Evolutionary conservation across 164 flowering plant species (phyloP).

Genomic region (Sextonia rubra): DNA sequence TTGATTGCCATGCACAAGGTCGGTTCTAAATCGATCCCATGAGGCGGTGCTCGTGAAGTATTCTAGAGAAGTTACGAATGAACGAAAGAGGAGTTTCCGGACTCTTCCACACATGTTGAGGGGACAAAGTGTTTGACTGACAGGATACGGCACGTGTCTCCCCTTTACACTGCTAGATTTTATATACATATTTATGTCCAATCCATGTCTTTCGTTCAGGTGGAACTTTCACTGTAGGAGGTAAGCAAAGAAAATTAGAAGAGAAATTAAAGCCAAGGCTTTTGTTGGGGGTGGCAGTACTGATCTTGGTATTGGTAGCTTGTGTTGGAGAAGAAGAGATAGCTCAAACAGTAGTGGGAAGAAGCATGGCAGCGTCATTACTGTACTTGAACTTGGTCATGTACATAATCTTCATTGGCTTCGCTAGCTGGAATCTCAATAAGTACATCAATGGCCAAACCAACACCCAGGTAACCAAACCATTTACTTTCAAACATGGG

Average conservation of each 20-base stretch:
- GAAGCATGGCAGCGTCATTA: conserved; percentile 78
- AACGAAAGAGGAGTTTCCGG: too few species aligned
- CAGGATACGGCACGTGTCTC: too few species aligned
- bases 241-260: neutral
- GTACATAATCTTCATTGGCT: conserved; percentile 62
- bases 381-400: conserved; percentile 67
- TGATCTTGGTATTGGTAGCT: neutral
- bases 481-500: neutral
- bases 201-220: neutral
- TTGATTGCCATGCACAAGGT: too few species aligned
- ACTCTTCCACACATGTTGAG: too few species aligned
- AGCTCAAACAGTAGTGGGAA: conserved; percentile 66
- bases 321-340: conserved; percentile 19
- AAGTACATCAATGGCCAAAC: conserved; percentile 77
- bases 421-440: conserved; percentile 87
- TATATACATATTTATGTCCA: too few species aligned
- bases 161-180: too few species aligned
- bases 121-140: too few species aligned
- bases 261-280: neutral
- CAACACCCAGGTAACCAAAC: conserved; percentile 50
- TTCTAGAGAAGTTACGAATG: too few species aligned
- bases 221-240: neutral
- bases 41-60: too few species aligned
- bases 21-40: too few species aligned
- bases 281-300: neutral